phyloP scores from a whole-genome alignment of 805 yeast species.

The Metschnikowia similis region DNA sequence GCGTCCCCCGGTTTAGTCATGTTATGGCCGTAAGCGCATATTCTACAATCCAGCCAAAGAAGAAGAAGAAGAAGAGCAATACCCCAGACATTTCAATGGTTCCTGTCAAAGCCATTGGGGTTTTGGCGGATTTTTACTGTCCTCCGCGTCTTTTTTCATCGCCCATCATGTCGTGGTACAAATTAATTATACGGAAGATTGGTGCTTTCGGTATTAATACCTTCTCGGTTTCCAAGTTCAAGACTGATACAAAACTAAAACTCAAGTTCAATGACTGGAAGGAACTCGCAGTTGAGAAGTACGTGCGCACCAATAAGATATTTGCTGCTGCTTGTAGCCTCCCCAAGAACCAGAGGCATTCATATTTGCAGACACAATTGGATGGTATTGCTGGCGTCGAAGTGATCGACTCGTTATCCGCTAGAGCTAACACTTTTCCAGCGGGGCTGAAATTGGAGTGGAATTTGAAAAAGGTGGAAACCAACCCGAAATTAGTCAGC shows the following conservation, averaged over 20 bases:
- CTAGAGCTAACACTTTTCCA: conserved; percentile 46
- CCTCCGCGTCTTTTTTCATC: conserved; percentile 31
- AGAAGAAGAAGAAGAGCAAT: conserved; percentile 13
- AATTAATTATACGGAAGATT: conserved; percentile 53
- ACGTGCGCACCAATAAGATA: conserved; percentile 73
- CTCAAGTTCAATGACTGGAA: conserved; percentile 77
- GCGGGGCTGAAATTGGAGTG: conserved; percentile 58
- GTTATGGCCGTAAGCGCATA: conserved; percentile 7
- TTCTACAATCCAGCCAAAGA: conserved; percentile 12
- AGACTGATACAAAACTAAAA: conserved; percentile 36
- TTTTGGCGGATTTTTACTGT: conserved; percentile 40
- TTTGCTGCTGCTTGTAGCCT: conserved; percentile 55
- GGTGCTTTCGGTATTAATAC: conserved; percentile 69
- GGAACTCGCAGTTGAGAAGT: conserved; percentile 74
- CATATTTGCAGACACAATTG: conserved; percentile 41
- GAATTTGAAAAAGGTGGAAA: conserved; percentile 69
- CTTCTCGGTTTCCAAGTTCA: conserved; percentile 44
- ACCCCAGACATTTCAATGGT: conserved; percentile 31
- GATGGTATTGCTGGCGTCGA: conserved; percentile 33
- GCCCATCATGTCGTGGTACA: conserved; percentile 35
- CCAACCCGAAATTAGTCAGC: conserved; percentile 66
- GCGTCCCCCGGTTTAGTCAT: not conserved
- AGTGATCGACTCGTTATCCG: conserved; percentile 28
- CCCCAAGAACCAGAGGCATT: conserved; percentile 28
- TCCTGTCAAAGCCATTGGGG: conserved; percentile 37